These are phyloP conservation scores for Parietichytrium sp. DNA, from an alignment of 108 stramenopile genomes.

Conservation along the genomic window DNA sequence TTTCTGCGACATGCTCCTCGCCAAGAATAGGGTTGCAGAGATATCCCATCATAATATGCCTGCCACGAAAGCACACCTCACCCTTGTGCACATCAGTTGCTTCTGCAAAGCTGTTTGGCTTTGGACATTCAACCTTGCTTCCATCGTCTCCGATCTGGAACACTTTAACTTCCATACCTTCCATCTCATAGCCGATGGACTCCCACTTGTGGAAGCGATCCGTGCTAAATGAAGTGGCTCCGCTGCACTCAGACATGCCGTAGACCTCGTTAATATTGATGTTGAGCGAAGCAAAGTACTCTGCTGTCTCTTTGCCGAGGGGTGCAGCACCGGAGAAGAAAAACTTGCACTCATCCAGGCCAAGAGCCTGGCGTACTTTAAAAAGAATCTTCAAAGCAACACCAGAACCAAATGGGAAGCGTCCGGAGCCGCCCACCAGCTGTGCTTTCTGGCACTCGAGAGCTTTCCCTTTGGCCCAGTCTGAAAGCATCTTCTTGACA, in stretches of 20 bases:
- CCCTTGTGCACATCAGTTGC: conserved; percentile 17
- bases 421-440: conserved; percentile 35
- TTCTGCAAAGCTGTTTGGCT: not conserved
- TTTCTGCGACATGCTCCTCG: conserved; percentile 28
- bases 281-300: conserved; percentile 72
- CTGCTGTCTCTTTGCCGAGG: conserved; percentile 61
- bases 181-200: not conserved
- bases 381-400: conserved; percentile 54
- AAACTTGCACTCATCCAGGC: conserved; percentile 59
- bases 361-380: conserved; percentile 62
- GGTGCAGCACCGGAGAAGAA: conserved; percentile 70
- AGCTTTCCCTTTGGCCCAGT: conserved; percentile 68
- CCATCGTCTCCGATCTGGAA: not conserved
- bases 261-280: conserved; percentile 70
- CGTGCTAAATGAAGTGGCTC: conserved; percentile 58
- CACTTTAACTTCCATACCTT: not conserved
- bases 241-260: conserved; percentile 74
- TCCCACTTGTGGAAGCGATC: conserved; percentile 42
- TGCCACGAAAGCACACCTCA: conserved; percentile 68
- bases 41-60: conserved; percentile 78
- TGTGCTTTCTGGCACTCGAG: conserved; percentile 23
- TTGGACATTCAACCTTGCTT: not conserved
- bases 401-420: not conserved
- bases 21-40: conserved; percentile 47
- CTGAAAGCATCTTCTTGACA: conserved; percentile 64